These are phyloP conservation scores for Dentipellis fragilis DNA, from an alignment of 768 basidiomycete species.

Conservation along the genomic window DNA sequence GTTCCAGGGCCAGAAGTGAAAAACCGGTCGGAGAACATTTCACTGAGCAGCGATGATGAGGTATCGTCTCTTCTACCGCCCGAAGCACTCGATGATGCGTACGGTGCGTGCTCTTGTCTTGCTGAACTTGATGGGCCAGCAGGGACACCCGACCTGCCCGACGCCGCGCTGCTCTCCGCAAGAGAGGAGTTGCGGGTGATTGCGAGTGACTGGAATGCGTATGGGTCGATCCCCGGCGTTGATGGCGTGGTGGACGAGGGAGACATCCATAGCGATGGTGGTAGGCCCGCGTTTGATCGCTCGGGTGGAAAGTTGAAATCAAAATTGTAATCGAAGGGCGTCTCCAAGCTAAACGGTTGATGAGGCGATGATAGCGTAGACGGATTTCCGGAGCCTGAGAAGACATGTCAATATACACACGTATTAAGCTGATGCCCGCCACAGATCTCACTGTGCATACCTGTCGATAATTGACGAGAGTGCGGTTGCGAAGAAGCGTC, in stretches of 20 bases:
- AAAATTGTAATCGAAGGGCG: conserved; percentile 18
- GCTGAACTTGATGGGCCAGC: conserved; percentile 14
- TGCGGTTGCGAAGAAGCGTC: neutral
- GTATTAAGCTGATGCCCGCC: neutral
- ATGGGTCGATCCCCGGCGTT: conserved; percentile 25
- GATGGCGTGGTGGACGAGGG: conserved; percentile 41
- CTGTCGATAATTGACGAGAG: neutral
- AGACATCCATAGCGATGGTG: conserved; percentile 83
- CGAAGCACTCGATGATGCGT: conserved; percentile 8
- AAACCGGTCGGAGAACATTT: conserved; percentile 41
- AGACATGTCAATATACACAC: neutral
- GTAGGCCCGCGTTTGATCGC: conserved; percentile 44
- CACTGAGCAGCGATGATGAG: conserved; percentile 38
- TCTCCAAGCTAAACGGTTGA: neutral
- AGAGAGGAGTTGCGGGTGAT: conserved; percentile 7
- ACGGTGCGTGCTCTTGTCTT: neutral
- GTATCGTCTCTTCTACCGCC: neutral
- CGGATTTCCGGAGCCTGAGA: conserved; percentile 9
- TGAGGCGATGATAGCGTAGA: conserved; percentile 8
- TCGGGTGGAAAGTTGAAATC: conserved; percentile 28
- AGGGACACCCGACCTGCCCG: conserved; percentile 17
- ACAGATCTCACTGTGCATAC: neutral
- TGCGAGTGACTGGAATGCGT: conserved; percentile 12
- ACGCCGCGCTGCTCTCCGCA: conserved; percentile 13
- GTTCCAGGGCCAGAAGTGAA: conserved; percentile 37